Evolutionary conservation across 2,329 filamentous ascomycete genomes (phyloP).

Genomic region (Biscogniauxia sp.): DNA sequence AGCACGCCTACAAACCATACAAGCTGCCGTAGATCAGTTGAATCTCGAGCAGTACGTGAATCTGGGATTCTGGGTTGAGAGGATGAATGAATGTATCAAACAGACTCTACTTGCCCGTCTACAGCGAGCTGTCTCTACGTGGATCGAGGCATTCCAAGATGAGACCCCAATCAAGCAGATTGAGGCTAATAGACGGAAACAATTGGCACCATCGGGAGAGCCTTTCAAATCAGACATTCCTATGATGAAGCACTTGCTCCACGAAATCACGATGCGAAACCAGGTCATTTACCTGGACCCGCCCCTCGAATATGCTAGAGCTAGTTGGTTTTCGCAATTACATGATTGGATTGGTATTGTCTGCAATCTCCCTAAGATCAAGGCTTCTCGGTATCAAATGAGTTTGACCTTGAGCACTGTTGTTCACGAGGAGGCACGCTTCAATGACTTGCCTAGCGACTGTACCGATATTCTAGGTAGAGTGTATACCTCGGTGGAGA

Average conservation of each 20-base stretch:
- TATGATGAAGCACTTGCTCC: slow-evolving; percentile 69
- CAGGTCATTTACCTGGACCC: slow-evolving; percentile 97
- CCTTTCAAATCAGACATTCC: slow-evolving; percentile 53
- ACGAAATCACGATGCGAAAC: slow-evolving; percentile 96
- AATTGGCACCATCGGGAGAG: slow-evolving; percentile 42
- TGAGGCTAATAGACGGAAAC: slow-evolving; percentile 53
- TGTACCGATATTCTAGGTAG: slow-evolving; percentile 77
- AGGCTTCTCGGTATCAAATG: slow-evolving; percentile 94
- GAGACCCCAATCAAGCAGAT: slow-evolving; percentile 41
- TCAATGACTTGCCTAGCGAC: slow-evolving; percentile 78
- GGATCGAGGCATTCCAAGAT: slow-evolving; percentile 82
- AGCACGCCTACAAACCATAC: slow-evolving; percentile 77
- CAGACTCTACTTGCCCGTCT: slow-evolving; percentile 75
- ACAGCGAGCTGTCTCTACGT: slow-evolving; percentile 77
- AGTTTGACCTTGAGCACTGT: slow-evolving; percentile 61
- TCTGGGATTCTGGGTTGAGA: slow-evolving; percentile 81
- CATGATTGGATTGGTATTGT: slow-evolving; percentile 92
- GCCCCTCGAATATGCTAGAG: slow-evolving; percentile 84
- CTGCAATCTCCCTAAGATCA: slow-evolving; percentile 90
- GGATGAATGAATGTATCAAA: slow-evolving; percentile 85
- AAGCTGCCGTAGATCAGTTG: slow-evolving; percentile 90
- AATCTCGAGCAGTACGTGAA: slow-evolving; percentile 97
- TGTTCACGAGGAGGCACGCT: slow-evolving; percentile 66
- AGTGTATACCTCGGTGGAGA: slow-evolving; percentile 81
- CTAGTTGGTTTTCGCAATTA: slow-evolving; percentile 89